These are phyloP conservation scores for Talaromyces sp. DNA, from an alignment of 2,329 filamentous ascomycete genomes.

Conservation along the genomic window DNA sequence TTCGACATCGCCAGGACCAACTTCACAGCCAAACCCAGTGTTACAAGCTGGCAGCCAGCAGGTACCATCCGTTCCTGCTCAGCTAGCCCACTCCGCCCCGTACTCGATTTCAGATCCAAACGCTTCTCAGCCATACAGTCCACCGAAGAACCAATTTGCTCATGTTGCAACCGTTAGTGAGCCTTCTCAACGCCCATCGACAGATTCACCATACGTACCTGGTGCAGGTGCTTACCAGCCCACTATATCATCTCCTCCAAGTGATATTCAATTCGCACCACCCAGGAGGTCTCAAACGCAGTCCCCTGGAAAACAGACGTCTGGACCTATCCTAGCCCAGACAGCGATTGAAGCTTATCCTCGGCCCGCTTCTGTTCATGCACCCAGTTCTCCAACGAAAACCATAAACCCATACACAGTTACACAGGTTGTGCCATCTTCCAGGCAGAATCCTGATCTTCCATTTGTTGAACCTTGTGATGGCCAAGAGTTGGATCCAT, in stretches of 20 bases:
- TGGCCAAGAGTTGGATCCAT: slow-evolving; percentile 60
- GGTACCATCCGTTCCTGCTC: slow-evolving; percentile 6
- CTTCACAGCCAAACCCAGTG: neutral
- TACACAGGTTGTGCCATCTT: slow-evolving; percentile 26
- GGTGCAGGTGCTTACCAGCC: neutral
- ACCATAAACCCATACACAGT: slow-evolving; percentile 31
- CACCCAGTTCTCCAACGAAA: slow-evolving; percentile 36
- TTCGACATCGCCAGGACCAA: slow-evolving; percentile 17
- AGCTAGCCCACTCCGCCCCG: neutral
- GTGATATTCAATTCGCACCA: slow-evolving; percentile 8
- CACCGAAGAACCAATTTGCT: slow-evolving; percentile 27
- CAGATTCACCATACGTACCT: slow-evolving; percentile 9
- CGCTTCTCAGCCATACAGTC: slow-evolving; percentile 16
- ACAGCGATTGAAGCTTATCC: slow-evolving; percentile 42
- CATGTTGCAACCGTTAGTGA: slow-evolving; percentile 27
- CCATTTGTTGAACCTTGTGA: slow-evolving; percentile 53
- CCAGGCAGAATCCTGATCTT: slow-evolving; percentile 44
- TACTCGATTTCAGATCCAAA: slow-evolving; percentile 17
- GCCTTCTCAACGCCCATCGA: slow-evolving; percentile 20
- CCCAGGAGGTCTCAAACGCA: slow-evolving; percentile 48
- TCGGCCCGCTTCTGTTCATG: slow-evolving; percentile 52
- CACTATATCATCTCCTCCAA: neutral
- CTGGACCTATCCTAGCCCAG: slow-evolving; percentile 40
- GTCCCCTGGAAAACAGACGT: slow-evolving; percentile 52
- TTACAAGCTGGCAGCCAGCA: slow-evolving; percentile 2